Conservation (phyloP, 2,329 filamentous ascomycete species). For the Diaporthe batatas region DNA sequence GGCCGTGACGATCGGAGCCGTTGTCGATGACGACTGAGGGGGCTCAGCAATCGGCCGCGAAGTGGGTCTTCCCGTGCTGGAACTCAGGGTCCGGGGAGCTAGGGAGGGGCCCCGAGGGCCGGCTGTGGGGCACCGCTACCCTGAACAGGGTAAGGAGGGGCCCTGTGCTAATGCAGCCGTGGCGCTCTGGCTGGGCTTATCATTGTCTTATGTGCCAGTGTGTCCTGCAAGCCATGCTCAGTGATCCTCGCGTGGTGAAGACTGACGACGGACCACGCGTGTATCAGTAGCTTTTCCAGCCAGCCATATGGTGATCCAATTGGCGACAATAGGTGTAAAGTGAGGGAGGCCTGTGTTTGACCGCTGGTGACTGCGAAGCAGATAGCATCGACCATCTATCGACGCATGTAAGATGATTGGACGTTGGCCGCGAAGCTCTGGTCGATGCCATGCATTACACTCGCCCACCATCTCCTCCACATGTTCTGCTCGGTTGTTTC, state of each 20-base stretch:
- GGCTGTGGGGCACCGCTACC: background rate
- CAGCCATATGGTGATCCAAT: too few species aligned
- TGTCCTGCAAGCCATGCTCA: background rate
- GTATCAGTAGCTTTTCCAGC: background rate
- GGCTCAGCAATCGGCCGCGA: constrained; percentile 13
- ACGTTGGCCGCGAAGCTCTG: background rate
- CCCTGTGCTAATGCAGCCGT: constrained; percentile 23
- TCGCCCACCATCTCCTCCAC: background rate
- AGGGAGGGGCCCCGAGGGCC: background rate
- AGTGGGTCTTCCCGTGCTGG: constrained; percentile 2
- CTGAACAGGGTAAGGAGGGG: background rate
- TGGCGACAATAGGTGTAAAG: background rate
- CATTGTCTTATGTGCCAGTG: background rate
- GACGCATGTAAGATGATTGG: constrained; percentile 33
- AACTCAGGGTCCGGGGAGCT: constrained; percentile 23
- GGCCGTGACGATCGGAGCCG: constrained; percentile 32
- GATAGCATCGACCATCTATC: too few species aligned
- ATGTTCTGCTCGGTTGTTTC: constrained; percentile 12
- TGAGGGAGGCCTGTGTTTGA: background rate
- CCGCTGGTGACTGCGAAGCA: too few species aligned
- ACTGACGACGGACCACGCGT: background rate
- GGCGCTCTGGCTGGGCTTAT: background rate
- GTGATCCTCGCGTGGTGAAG: background rate
- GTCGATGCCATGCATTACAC: background rate
- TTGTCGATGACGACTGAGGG: constrained; percentile 17